Evolutionary conservation across 2,329 filamentous ascomycete genomes (phyloP).

Genomic region (Ceratocystis alfenasii): DNA sequence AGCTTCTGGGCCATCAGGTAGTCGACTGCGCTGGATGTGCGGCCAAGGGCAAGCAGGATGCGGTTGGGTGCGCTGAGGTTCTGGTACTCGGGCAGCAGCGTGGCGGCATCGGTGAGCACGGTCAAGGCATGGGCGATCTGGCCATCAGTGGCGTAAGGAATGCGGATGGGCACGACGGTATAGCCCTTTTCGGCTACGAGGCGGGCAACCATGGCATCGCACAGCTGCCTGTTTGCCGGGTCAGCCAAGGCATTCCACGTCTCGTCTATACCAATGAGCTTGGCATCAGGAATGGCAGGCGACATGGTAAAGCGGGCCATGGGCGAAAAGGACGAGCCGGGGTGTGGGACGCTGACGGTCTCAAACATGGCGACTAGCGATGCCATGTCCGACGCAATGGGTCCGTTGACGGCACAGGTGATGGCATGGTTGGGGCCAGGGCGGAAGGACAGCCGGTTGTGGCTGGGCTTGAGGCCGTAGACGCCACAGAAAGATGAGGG

Average conservation of each 20-base stretch:
- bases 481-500: constrained; percentile 61
- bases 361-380: constrained; percentile 56
- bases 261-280: constrained; percentile 51
- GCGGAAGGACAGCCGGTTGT: constrained; percentile 51
- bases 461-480: constrained; percentile 61
- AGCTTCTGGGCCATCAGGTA: constrained; percentile 59
- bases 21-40: constrained; percentile 51
- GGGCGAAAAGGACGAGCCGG: constrained; percentile 42
- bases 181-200: constrained; percentile 44
- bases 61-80: constrained; percentile 50
- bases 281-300: constrained; percentile 27
- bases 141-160: constrained; percentile 49
- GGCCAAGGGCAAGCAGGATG: constrained; percentile 52
- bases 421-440: constrained; percentile 48
- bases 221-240: constrained; percentile 34
- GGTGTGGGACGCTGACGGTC: constrained; percentile 52
- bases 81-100: constrained; percentile 35
- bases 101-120: constrained; percentile 51
- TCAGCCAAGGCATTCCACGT: constrained; percentile 47
- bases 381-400: constrained; percentile 53
- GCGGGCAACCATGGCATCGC: constrained; percentile 37
- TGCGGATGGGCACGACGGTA: constrained; percentile 41
- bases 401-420: constrained; percentile 54
- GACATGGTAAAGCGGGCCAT: constrained; percentile 26
- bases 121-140: constrained; percentile 64